A percentile compares a stretch with the other conserved stretches of the same genome.
Evolutionary conservation across 768 basidiomycete genomes (phyloP).

Genomic region (Coprinellus micaceus): DNA sequence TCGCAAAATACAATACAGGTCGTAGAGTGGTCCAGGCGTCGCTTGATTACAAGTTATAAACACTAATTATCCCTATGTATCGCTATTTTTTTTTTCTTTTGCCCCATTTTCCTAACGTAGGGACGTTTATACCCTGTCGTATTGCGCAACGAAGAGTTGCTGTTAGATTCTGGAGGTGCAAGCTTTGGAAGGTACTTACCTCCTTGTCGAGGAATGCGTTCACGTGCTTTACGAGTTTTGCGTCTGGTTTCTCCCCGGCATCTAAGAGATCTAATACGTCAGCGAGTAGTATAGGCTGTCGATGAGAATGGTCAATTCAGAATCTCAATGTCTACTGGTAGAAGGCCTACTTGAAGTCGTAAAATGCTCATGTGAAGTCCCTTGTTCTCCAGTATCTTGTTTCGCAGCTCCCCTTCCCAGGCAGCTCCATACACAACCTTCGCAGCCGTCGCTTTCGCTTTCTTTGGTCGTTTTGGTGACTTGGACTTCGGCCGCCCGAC

Average conservation of each 20-base stretch:
- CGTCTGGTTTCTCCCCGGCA: constrained; percentile 20
- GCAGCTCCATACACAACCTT: constrained; percentile 22
- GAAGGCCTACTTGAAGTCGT: constrained; percentile 55
- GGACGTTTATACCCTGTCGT: constrained; percentile 52
- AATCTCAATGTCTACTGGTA: neutral
- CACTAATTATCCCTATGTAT: neutral
- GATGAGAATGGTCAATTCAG: neutral
- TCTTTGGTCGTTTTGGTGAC: neutral
- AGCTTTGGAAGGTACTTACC: constrained; percentile 27
- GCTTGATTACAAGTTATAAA: no score
- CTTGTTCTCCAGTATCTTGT: constrained; percentile 40
- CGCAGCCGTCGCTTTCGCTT: neutral
- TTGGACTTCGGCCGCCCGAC: neutral
- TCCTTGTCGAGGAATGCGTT: constrained; percentile 54
- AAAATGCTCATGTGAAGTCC: constrained; percentile 54
- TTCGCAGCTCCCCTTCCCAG: constrained; percentile 41
- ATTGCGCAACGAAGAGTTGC: neutral
- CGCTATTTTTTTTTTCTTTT: neutral
- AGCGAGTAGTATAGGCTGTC: constrained; percentile 57
- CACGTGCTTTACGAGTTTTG: constrained; percentile 37
- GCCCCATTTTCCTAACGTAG: constrained; percentile 19
- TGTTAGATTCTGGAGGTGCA: neutral
- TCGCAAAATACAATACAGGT: no score
- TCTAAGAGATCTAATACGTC: constrained; percentile 43
- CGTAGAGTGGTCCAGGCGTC: neutral